phyloP scores from a whole-genome alignment of 768 basidiomycete species.

The Sutorius australiensis region DNA sequence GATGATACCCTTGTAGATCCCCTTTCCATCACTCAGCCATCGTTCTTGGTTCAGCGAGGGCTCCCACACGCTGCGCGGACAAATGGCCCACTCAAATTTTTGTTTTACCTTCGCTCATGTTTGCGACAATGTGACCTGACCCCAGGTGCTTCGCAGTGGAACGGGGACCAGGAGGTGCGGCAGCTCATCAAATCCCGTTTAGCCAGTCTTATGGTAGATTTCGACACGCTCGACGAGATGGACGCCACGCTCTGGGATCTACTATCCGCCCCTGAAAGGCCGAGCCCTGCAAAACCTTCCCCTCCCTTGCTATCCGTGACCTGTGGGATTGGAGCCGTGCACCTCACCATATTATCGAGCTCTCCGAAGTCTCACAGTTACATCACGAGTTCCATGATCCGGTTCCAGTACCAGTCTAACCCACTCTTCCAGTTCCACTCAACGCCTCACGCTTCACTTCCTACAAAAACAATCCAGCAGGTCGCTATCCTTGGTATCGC shows the following conservation, averaged over 20 bases:
- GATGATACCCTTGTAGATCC: constrained; percentile 61
- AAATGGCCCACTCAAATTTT: constrained; percentile 67
- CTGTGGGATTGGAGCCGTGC: constrained; percentile 16
- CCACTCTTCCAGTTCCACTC: constrained; percentile 10
- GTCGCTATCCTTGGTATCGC: constrained; percentile 36
- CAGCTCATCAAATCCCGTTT: constrained; percentile 39
- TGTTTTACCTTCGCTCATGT: constrained; percentile 64
- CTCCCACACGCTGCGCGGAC: constrained; percentile 62
- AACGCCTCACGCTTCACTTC: constrained; percentile 14
- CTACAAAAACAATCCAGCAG: constrained; percentile 15
- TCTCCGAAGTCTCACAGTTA: constrained; percentile 22
- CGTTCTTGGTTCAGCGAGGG: constrained; percentile 76
- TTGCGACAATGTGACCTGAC: constrained; percentile 46
- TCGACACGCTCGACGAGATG: constrained; percentile 36
- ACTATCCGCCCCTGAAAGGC: constrained; percentile 16
- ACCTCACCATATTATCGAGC: constrained; percentile 19
- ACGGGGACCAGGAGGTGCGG: constrained; percentile 31
- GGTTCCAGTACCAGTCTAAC: constrained; percentile 21
- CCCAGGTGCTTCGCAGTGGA: constrained; percentile 6
- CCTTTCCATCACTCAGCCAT: constrained; percentile 79
- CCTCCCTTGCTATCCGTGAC: constrained; percentile 10
- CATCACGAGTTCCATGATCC: constrained; percentile 24
- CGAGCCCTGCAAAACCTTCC: constrained; percentile 3
- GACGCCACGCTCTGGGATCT: constrained; percentile 21
- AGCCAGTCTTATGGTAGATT: constrained; percentile 37